A percentile compares a stretch with the other conserved stretches of the same genome.
These are phyloP conservation scores for Clavispora santaluciae DNA, from an alignment of 805 yeast species.

Conservation along the genomic window DNA sequence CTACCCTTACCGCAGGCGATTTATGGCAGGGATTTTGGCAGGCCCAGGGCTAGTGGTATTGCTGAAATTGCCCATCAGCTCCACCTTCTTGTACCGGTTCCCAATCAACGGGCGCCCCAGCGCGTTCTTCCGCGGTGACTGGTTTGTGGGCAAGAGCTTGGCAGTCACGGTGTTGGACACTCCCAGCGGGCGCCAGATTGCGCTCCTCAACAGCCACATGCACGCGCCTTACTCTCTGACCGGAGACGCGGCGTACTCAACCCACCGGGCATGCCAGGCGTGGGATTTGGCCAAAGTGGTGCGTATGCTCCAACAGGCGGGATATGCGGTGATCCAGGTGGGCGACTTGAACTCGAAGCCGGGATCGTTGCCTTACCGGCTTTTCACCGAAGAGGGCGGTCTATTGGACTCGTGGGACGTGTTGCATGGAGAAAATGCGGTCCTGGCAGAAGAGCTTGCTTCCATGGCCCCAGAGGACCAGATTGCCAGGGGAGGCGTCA, in stretches of 20 bases:
- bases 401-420: conserved; percentile 81
- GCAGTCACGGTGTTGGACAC: conserved; percentile 59
- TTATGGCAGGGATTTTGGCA: conserved; percentile 76
- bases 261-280: conserved; percentile 92
- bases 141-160: conserved; percentile 92
- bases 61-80: conserved; percentile 77
- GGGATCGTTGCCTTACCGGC: conserved; percentile 72
- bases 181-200: conserved; percentile 52
- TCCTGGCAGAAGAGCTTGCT: conserved; percentile 20
- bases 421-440: conserved; percentile 41
- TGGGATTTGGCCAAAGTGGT: conserved; percentile 85
- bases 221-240: conserved; percentile 86
- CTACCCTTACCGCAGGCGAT: conserved; percentile 65
- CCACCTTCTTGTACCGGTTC: conserved; percentile 74
- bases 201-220: conserved; percentile 87
- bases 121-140: conserved; percentile 92
- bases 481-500: conserved; percentile 68
- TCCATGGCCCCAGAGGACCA: conserved; percentile 44
- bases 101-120: conserved; percentile 93
- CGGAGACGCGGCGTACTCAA: conserved; percentile 86
- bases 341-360: conserved; percentile 93
- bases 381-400: conserved; percentile 65
- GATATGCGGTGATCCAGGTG: conserved; percentile 81
- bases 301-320: conserved; percentile 57
- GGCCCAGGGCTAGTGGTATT: conserved; percentile 92